phyloP scores from a whole-genome alignment of 208 protist species.

The Herpetomonas samuelpessoai region DNA sequence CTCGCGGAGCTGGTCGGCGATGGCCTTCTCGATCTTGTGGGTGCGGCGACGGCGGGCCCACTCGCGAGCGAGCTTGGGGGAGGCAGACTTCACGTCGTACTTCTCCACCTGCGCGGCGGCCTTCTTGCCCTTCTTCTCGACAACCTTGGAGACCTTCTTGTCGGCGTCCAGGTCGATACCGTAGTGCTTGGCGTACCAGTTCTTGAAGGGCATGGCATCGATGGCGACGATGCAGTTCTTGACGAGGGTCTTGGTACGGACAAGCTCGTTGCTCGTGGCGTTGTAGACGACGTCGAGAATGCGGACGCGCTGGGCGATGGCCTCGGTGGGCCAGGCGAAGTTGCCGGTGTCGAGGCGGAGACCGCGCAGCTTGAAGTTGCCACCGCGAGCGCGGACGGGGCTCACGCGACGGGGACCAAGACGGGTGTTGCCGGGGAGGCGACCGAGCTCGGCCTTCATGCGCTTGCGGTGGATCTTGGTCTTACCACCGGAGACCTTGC shows the following conservation, averaged over 20 bases:
- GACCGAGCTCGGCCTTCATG: slow-evolving; percentile 97
- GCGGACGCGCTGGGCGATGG: slow-evolving; percentile 90
- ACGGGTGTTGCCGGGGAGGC: slow-evolving; percentile 97
- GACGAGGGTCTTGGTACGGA: slow-evolving; percentile 99
- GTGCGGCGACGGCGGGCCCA: slow-evolving; percentile 60
- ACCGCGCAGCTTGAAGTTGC: slow-evolving; percentile 98
- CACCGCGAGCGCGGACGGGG: slow-evolving; percentile 95
- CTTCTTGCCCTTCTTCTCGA: slow-evolving; percentile 72
- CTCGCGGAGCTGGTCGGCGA: slow-evolving; percentile 93
- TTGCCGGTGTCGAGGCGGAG: slow-evolving; percentile 98
- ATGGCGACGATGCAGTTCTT: slow-evolving; percentile 98
- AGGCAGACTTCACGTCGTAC: slow-evolving; percentile 78
- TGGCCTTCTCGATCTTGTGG: slow-evolving; percentile 83
- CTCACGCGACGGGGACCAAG: slow-evolving; percentile 92
- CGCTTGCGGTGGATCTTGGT: slow-evolving; percentile 91
- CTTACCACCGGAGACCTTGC: slow-evolving; percentile 97
- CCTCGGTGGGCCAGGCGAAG: slow-evolving; percentile 96
- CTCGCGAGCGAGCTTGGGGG: slow-evolving; percentile 67
- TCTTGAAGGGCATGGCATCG: slow-evolving; percentile 98
- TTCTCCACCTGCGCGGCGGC: slow-evolving; percentile 42
- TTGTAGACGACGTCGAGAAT: slow-evolving; percentile 99
- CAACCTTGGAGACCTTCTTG: slow-evolving; percentile 36
- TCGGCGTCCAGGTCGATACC: slow-evolving; percentile 94
- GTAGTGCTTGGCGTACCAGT: slow-evolving; percentile 99
- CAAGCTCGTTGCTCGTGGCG: slow-evolving; percentile 99